Evolutionary conservation across 169 alveolate genomes (phyloP).

Genomic region (Plasmodium adleri): DNA sequence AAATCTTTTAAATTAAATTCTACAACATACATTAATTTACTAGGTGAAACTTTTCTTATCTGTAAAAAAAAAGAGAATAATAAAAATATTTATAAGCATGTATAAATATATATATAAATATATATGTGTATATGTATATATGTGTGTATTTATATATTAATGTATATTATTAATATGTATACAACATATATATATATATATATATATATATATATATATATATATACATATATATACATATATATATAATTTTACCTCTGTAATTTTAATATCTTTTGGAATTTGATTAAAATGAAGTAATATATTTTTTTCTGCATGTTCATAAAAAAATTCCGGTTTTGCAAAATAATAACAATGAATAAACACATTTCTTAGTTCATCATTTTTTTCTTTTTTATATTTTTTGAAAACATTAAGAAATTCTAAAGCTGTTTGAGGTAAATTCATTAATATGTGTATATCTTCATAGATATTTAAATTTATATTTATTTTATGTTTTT

Average conservation of each 20-base stretch:
- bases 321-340: slow-evolving; percentile 63
- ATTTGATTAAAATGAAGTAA: slow-evolving; percentile 19
- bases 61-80: slow-evolving; percentile 8
- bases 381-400: neutral
- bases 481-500: slow-evolving; percentile 72
- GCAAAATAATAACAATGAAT: slow-evolving; percentile 67
- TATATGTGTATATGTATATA: neutral
- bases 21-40: slow-evolving; percentile 67
- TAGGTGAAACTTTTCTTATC: slow-evolving; percentile 73
- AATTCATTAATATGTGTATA: slow-evolving; percentile 91
- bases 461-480: slow-evolving; percentile 78
- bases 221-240: slow-evolving; percentile 8
- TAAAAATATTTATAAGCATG: neutral
- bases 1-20: slow-evolving; percentile 70
- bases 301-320: slow-evolving; percentile 50
- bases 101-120: neutral
- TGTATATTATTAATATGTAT: neutral
- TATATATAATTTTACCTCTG: slow-evolving; percentile 19
- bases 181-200: neutral
- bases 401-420: slow-evolving; percentile 85
- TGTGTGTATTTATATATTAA: neutral
- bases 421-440: slow-evolving; percentile 91
- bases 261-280: slow-evolving; percentile 62
- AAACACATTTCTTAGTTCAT: slow-evolving; percentile 36
- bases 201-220: neutral